Evolutionary conservation across 805 yeast genomes (phyloP), one percentile per base, ranked within the genome.

Genomic region (Cyberlindnera nakhonratchasimensis): DNA sequence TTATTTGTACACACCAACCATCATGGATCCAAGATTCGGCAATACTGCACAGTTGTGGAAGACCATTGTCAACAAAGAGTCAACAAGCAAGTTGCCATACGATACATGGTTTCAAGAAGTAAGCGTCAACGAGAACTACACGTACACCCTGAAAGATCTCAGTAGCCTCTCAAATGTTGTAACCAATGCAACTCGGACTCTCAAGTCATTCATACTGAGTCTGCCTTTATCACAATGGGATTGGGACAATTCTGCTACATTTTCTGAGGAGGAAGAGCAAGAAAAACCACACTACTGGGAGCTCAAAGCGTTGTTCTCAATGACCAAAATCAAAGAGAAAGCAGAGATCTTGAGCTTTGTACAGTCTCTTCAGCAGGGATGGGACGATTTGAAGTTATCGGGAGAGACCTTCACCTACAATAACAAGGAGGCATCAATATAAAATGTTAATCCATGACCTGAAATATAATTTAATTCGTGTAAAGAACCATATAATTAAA

Each of bases 61-160:
- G 19, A 39, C 34, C 13, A 39, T 47, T 11, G 35, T 48, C 20
- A 32, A 43, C 19, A 34, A 46, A 26, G 21, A 43, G 3, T 39
- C 51, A 4, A 26, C 17, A 4, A 60, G 54, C 38, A 37, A 46
- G 36, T 31, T 52, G 10, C 51, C 60, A 11, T 44, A 45, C 11
- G 62, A 62, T 28, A 54, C 62, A 1, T 79, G 85, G 85, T 73
- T 69, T 34, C 51, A 61, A 3, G 67, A 66, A 28, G 57, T 79
- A 13, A 70, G 70, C 14, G 69, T 72, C 12, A 69, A 72, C 50
- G 87, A 81, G 52, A 53, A 65, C 6, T 81, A 81, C 53, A 51
- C 55, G 14, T 75, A 61, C 44, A 53, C 67, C 2, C 50, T 47
- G 13, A 37, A 51, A 0, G 86, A 80, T 35, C 41, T 61, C 8